Conservation (phyloP, 495 filamentous ascomycete genomes). For the Astrothelium macrocarpum region DNA sequence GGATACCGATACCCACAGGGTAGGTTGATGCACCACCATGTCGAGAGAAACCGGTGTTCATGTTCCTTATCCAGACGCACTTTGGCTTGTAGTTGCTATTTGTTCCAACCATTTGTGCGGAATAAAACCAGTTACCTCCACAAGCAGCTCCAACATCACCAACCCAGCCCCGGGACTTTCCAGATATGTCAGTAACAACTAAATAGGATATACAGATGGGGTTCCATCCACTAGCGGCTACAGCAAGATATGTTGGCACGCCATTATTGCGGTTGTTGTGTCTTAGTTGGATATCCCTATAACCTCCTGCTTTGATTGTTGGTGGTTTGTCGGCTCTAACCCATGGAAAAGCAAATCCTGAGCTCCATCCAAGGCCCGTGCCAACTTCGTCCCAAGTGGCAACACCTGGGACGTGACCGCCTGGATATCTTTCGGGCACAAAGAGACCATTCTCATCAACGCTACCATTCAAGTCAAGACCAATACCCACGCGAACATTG, state of each 20-base stretch:
- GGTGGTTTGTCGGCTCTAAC: not conserved
- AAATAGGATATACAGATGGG: not conserved
- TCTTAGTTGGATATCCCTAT: not conserved
- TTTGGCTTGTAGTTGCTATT: not conserved
- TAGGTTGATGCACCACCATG: not conserved
- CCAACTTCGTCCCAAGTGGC: conserved; percentile 1
- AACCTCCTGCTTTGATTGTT: not conserved
- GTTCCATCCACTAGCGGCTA: not conserved
- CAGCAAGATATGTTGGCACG: not conserved
- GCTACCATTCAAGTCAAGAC: not conserved
- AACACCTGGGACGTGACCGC: not conserved
- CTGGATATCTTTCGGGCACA: too few relatives aligned
- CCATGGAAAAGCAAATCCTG: not conserved
- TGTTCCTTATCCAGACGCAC: not conserved
- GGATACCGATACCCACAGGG: not conserved
- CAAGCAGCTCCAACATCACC: not conserved
- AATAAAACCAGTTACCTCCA: not conserved
- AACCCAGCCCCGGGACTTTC: not conserved
- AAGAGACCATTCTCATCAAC: not conserved
- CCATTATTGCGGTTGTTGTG: not conserved
- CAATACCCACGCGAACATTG: not conserved
- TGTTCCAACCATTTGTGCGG: not conserved
- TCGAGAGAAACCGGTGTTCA: not conserved
- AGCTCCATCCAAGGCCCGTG: not conserved
- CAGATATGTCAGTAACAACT: not conserved